These are phyloP conservation scores for Spathaspora sp. DNA, from an alignment of 1,139 yeast species.

Conservation along the genomic window DNA sequence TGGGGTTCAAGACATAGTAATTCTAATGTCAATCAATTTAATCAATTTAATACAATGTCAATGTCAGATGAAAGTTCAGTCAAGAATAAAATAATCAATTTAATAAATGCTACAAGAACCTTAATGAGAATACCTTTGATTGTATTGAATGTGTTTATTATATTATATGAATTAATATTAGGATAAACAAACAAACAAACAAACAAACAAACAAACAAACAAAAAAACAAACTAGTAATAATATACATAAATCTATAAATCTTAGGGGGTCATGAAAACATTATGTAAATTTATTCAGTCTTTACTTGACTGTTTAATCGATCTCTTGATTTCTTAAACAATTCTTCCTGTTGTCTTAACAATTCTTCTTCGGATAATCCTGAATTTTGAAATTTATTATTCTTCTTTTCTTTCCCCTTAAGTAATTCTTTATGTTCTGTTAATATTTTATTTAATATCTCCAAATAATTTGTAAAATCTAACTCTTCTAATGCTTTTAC, in stretches of 20 bases:
- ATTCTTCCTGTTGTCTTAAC: slow-evolving; percentile 86
- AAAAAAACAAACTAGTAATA: not conserved
- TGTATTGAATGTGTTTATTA: slow-evolving; percentile 37
- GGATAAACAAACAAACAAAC: slow-evolving; percentile 24
- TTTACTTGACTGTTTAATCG: slow-evolving; percentile 47
- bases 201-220: not conserved
- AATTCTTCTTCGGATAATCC: slow-evolving; percentile 92
- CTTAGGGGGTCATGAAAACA: not conserved
- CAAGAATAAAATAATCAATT: slow-evolving; percentile 39
- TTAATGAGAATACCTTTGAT: slow-evolving; percentile 48
- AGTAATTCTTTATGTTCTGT: slow-evolving; percentile 85
- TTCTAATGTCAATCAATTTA: slow-evolving; percentile 25
- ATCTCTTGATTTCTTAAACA: slow-evolving; percentile 86
- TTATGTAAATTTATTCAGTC: not conserved
- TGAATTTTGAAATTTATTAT: slow-evolving; percentile 88
- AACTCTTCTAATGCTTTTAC: slow-evolving; percentile 84
- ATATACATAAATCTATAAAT: not conserved
- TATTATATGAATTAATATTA: slow-evolving; percentile 42
- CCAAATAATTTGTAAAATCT: slow-evolving; percentile 84
- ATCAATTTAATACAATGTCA: slow-evolving; percentile 24
- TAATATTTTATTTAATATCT: slow-evolving; percentile 76
- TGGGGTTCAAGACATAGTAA: slow-evolving; percentile 30
- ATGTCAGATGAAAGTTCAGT: slow-evolving; percentile 26
- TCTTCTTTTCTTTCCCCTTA: slow-evolving; percentile 87
- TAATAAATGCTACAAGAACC: slow-evolving; percentile 48